Percentiles rank a stretch among this genome's conserved stretches.
Evolutionary conservation across 306 rosid species (phyloP).

Genomic region (Acacia melanoxylon): DNA sequence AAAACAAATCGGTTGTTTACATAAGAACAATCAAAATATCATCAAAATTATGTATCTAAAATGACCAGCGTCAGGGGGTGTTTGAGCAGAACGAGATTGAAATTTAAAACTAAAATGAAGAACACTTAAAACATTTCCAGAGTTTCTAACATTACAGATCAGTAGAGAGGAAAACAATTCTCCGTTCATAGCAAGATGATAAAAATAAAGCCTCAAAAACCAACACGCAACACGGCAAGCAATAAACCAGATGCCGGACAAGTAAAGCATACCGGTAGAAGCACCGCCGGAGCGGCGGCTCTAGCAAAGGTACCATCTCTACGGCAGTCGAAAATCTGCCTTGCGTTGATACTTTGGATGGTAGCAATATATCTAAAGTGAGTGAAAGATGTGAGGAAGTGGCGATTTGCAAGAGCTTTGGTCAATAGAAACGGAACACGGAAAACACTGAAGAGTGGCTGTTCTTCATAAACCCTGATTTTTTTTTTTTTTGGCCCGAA

Average conservation of each 20-base stretch:
- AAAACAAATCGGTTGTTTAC: neutral
- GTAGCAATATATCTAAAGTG: slow-evolving; percentile 56
- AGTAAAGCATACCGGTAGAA: slow-evolving; percentile 55
- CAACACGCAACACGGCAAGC: neutral
- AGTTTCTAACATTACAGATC: slow-evolving; percentile 1
- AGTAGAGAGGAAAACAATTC: neutral
- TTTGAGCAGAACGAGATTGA: neutral
- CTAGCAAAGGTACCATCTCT: slow-evolving; percentile 79
- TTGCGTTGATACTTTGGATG: slow-evolving; percentile 59
- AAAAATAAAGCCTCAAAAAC: no score
- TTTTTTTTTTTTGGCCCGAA: no score
- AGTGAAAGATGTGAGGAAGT: neutral
- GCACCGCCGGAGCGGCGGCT: slow-evolving; percentile 99
- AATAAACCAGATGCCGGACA: neutral
- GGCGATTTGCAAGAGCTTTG: neutral
- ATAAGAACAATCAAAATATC: slow-evolving; percentile 1
- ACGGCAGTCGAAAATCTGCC: slow-evolving; percentile 99
- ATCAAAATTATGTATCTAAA: neutral
- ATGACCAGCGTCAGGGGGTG: neutral
- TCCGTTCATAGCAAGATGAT: no score
- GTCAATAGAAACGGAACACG: neutral
- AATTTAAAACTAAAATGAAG: neutral
- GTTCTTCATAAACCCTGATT: neutral
- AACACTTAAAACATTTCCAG: neutral
- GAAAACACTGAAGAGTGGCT: neutral